Base-by-base conservation (phyloP, 1,139 yeast genomes). In the Kodamaea sp. region DNA sequence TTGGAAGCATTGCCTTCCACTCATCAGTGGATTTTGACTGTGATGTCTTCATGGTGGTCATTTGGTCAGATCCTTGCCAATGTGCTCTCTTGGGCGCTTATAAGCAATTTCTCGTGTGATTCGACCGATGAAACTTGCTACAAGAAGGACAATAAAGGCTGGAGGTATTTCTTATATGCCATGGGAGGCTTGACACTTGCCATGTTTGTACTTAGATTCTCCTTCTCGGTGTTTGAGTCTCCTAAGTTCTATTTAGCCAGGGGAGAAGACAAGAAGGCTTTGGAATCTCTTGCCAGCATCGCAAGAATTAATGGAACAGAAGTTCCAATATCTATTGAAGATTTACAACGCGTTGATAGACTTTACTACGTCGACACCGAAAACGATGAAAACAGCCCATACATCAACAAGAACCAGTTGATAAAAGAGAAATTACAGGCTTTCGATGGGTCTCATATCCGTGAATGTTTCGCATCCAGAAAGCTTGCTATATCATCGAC, bases 31-130 rank as follows among this genome's bases (percentile, higher is more conserved):
- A 44, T 68, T 5, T 58, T 68, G 40, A 66, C 73, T 0, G 68
- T 64, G 18, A 65, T 69, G 71, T 61, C 70, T 4, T 49, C 55
- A 7, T 68, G 70, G 69, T 69, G 74, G 75, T 63, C 73, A 3
- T 43, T 67, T 25, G 73, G 73, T 7, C 74, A 68, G 43, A 47
- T 67, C 15, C 47, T 66, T 14, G 63, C 72, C 18, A 67, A 64
- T 31, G 53, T 67, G 23, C 40, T 69, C 13, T 55, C 70, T 9
- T 67, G 73, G 73, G 73, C 63, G 1, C 54, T 69, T 24, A 59
- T 69, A 21, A 50, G 67, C 5, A 66, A 65, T 41, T 68, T 43
- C 38, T 63, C 72, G 5, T 68, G 74, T 48, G 48, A 44, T 19
- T 55, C 51, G 29, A 38, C 48, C 4, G 29, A 26, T 1, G 28